Conservation (phyloP, 495 filamentous ascomycete species). For the Ascobolus immersus region DNA sequence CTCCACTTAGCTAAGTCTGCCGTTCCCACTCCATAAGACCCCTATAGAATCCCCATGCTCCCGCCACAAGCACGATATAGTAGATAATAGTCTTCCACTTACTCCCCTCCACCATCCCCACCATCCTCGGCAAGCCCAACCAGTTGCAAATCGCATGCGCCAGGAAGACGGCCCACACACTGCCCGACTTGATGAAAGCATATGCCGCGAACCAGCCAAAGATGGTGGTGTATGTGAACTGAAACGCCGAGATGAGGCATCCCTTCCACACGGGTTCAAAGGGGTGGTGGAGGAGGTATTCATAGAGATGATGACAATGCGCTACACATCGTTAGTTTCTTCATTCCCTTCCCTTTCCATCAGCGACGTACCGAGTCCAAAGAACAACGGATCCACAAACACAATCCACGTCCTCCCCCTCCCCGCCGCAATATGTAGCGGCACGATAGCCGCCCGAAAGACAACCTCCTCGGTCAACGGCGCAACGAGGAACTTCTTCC, state of each 20-base stretch:
- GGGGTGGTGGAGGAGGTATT: slow-evolving; percentile 65
- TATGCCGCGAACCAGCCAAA: slow-evolving; percentile 89
- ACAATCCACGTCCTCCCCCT: slow-evolving; percentile 32
- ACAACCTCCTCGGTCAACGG: slow-evolving; percentile 81
- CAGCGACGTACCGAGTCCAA: slow-evolving; percentile 35
- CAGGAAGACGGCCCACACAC: slow-evolving; percentile 39
- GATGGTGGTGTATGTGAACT: slow-evolving; percentile 76
- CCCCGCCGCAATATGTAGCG: slow-evolving; percentile 54
- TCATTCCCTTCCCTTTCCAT: not conserved
- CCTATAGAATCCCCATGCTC: too few species aligned
- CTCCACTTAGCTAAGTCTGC: too few species aligned
- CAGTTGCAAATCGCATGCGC: slow-evolving; percentile 83
- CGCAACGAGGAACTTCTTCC: slow-evolving; percentile 42
- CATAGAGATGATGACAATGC: slow-evolving; percentile 88
- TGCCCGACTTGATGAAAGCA: slow-evolving; percentile 68
- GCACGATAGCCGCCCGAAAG: slow-evolving; percentile 64
- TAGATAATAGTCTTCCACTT: too few species aligned
- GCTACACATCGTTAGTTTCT: slow-evolving; percentile 19
- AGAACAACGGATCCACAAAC: slow-evolving; percentile 64
- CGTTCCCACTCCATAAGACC: too few species aligned
- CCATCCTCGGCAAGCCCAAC: slow-evolving; percentile 67
- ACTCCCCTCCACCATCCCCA: slow-evolving; percentile 40
- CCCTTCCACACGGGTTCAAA: slow-evolving; percentile 32
- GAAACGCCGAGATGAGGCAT: slow-evolving; percentile 46
- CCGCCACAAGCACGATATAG: too few species aligned